Conservation (phyloP, 2,329 filamentous ascomycete species). For the Harringtonia lauricola region DNA sequence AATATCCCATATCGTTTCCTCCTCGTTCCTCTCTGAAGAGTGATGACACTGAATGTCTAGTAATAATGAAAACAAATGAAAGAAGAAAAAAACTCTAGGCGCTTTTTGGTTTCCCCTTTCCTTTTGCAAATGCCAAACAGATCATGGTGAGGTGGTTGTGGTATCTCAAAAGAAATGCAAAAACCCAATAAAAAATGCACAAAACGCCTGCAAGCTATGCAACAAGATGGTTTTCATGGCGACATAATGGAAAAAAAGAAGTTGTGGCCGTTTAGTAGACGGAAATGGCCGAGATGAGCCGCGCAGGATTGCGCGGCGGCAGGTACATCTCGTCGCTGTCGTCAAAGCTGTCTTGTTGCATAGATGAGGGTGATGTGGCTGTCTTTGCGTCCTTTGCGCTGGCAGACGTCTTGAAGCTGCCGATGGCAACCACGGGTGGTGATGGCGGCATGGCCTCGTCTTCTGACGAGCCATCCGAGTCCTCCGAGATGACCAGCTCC, state of each 20-base stretch:
- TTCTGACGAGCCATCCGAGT: conserved; percentile 55
- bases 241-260: background rate
- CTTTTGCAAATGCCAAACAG: conserved; percentile 4
- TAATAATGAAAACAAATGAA: background rate
- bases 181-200: background rate
- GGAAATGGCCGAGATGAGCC: conserved; percentile 43
- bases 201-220: background rate
- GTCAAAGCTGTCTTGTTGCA: conserved; percentile 24
- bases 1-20: background rate
- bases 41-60: conserved; percentile 7
- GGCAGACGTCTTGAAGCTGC: conserved; percentile 34
- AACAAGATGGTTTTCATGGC: background rate
- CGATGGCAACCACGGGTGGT: conserved; percentile 45
- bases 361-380: conserved; percentile 5
- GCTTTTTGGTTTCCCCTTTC: conserved; percentile 2
- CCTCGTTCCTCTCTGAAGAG: background rate
- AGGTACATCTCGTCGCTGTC: conserved; percentile 45
- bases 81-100: background rate
- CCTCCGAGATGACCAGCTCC: conserved; percentile 48
- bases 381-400: conserved; percentile 10
- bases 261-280: conserved; percentile 33
- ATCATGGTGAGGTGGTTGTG: background rate
- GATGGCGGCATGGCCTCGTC: conserved; percentile 66
- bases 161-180: background rate
- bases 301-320: conserved; percentile 36